These are phyloP conservation scores for Eucalyptus viminalis DNA, from an alignment of 345 rosid genomes.

Conservation along the genomic window DNA sequence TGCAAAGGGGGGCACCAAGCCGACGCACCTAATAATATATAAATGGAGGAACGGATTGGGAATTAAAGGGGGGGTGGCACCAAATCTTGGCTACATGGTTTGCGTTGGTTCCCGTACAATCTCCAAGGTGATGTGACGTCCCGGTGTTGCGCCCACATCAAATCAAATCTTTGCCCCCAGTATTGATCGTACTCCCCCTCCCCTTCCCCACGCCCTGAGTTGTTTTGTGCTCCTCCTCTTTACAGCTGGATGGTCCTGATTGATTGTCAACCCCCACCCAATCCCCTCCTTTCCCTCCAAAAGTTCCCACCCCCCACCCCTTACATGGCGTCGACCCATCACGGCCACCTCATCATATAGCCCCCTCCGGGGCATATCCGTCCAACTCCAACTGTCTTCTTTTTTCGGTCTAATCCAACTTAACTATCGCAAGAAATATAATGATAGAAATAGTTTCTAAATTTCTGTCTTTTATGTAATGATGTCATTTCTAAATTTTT, in stretches of 20 bases:
- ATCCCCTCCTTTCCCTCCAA: neutral
- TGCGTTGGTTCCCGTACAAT: conserved; percentile 1
- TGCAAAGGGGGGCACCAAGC: neutral
- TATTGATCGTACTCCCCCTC: neutral
- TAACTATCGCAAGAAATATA: no score
- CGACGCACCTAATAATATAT: neutral
- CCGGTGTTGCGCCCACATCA: neutral
- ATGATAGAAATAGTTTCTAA: no score
- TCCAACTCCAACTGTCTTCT: neutral
- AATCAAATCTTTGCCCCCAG: conserved; percentile 3
- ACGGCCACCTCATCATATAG: neutral
- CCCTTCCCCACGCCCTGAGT: neutral
- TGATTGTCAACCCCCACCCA: neutral
- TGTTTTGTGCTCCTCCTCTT: neutral
- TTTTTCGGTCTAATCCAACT: no score
- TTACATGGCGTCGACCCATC: neutral
- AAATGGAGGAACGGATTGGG: neutral
- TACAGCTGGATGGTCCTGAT: neutral
- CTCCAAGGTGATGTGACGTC: conserved; percentile 5
- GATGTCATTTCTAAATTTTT: no score
- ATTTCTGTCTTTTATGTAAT: no score
- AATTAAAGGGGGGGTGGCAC: neutral
- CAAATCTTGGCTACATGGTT: neutral
- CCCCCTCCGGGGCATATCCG: neutral
- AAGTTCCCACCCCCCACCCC: neutral